Base-by-base conservation (phyloP, 2,329 filamentous ascomycete genomes). In the Epichloe elymi region DNA sequence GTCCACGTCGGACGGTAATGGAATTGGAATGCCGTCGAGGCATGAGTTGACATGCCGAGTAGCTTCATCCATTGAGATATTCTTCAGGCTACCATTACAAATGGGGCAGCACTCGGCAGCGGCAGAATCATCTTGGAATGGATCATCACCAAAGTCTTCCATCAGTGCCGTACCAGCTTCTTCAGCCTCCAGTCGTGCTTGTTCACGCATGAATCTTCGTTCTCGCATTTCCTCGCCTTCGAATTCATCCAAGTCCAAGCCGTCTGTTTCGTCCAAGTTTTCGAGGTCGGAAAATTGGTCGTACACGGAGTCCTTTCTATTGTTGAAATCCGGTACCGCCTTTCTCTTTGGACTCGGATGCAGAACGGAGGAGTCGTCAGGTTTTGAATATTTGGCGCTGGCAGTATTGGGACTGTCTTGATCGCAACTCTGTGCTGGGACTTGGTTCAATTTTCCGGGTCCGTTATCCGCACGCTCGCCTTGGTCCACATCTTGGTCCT, bases 31-130 rank as follows among this genome's bases (percentile, higher is more conserved):
- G 2, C 88, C 88, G 63, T 98, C 93, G 2, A 98, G 74, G 66
- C 93, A 98, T 10, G 83, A 81, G 64, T 98, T 98, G 57, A 98
- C 93, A 65, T 98, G 93, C 2, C 84, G 70, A 6, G 85, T 86
- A 10, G 83, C 85, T 58, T 91, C 79, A 62, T 89, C 80, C 53
- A 68, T 63, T 51, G 71, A 78, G 12, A 83, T 64, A 0, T 80
- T 82, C 15, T 65, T 68, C 36, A 96, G 71, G 55, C 68, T 80
- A 1, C 73, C 72, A 58, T 77, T 79, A 65, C 93, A 97, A 30
- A 97, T 82, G 1, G 91, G 91, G 64, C 90, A 97, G 41, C 65
- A 68, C 46, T 65, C 58, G 8, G 63, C 57, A 51, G 60, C 56
- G 19, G 58, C 26, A n/a, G 47, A 55, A 10, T 60, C 61, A 20